Conservation (phyloP, 495 filamentous ascomycete genomes). For the Barbatosphaeria neglecta region DNA sequence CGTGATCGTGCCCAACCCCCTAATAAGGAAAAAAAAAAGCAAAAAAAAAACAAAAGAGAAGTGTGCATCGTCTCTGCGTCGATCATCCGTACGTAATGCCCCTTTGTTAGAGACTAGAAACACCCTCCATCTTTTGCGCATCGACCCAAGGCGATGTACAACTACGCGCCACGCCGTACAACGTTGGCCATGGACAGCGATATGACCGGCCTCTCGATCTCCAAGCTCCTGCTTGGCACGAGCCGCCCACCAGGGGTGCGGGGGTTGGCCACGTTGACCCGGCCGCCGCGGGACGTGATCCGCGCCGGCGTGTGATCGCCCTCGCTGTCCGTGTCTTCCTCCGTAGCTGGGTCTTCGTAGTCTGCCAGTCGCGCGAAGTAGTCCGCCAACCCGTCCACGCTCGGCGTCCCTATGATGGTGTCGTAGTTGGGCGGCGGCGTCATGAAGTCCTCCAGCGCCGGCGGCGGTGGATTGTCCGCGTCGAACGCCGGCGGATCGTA, state of each 20-base stretch:
- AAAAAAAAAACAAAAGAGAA: too few species aligned
- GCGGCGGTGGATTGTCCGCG: conserved; percentile 69
- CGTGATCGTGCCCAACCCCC: too few species aligned
- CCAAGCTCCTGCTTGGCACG: conserved; percentile 35
- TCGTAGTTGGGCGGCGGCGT: conserved; percentile 89
- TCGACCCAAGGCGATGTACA: background rate
- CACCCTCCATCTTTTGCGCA: too few species aligned
- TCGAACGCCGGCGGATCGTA: conserved; percentile 89
- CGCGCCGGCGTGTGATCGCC: conserved; percentile 22
- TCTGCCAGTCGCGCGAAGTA: conserved; percentile 60
- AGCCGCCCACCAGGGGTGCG: conserved; percentile 38
- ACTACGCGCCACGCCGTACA: background rate
- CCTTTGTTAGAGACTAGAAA: background rate
- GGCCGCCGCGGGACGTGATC: conserved; percentile 27
- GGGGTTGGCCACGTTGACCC: conserved; percentile 44
- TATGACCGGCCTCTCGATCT: conserved; percentile 30
- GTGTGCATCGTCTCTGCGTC: too few species aligned
- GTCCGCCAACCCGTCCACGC: conserved; percentile 72
- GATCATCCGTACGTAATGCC: too few species aligned
- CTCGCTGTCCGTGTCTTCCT: conserved; percentile 22
- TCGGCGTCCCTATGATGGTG: conserved; percentile 65
- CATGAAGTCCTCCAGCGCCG: conserved; percentile 32
- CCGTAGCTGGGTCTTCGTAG: conserved; percentile 26
- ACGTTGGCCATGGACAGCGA: conserved; percentile 18
- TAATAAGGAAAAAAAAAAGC: too few species aligned